Evolutionary conservation across 371 early-diverging fungal species (phyloP).

Genomic region (Blakeslea trispora): DNA sequence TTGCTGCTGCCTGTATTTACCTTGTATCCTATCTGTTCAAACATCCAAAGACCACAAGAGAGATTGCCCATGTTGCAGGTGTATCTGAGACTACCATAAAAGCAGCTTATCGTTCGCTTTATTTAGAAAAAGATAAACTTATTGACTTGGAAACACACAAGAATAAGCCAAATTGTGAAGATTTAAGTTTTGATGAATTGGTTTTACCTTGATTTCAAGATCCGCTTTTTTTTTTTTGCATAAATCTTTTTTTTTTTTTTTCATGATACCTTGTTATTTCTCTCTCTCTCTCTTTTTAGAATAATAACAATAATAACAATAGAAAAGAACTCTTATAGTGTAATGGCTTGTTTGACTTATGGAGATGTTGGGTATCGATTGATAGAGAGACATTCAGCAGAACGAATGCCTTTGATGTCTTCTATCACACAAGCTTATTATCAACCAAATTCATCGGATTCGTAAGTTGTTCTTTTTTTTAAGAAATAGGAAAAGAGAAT

Average conservation of each 20-base stretch:
- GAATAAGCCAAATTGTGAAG: conserved; percentile 40
- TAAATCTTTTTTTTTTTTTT: conserved; percentile 8
- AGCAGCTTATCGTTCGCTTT: conserved; percentile 76
- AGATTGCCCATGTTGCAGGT: conserved; percentile 82
- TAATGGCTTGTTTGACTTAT: conserved; percentile 30
- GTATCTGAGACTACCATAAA: conserved; percentile 91
- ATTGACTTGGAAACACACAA: conserved; percentile 51
- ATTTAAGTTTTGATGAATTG: conserved; percentile 42
- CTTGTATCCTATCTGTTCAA: conserved; percentile 73
- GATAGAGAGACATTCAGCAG: conserved; percentile 5
- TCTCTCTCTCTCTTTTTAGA: conserved; percentile 1
- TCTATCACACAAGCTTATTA: conserved; percentile 20
- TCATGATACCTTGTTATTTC: neutral
- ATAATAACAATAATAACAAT: too few relatives aligned
- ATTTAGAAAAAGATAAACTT: conserved; percentile 56
- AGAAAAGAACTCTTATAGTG: too few relatives aligned
- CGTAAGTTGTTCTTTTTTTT: neutral
- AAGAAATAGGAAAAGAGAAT: neutral
- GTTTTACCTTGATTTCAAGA: conserved; percentile 37
- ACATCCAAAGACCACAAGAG: conserved; percentile 63
- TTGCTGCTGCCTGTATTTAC: conserved; percentile 90
- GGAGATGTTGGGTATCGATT: conserved; percentile 15
- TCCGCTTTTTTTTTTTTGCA: neutral
- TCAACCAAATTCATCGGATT: too few relatives aligned
- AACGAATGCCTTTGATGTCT: conserved; percentile 35